Evolutionary conservation across 2,329 filamentous ascomycete species (phyloP).

Genomic region (Septoria linicola): DNA sequence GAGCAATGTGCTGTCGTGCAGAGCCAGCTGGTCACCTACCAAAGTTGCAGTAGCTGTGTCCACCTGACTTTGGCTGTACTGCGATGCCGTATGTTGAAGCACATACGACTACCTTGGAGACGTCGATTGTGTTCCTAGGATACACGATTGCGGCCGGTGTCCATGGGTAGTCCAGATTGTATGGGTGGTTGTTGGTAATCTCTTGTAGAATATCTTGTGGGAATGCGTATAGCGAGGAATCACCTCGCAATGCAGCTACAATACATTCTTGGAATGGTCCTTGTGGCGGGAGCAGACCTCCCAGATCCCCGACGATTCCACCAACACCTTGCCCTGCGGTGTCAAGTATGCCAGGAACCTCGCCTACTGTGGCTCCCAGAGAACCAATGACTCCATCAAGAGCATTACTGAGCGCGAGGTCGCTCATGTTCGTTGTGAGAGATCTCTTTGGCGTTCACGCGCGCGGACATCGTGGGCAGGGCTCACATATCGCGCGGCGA

Average conservation of each 20-base stretch:
- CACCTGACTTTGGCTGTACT: conserved; percentile 24
- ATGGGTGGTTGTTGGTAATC: conserved; percentile 19
- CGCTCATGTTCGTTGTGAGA: conserved; percentile 8
- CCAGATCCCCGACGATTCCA: conserved; percentile 14
- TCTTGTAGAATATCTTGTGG: conserved; percentile 21
- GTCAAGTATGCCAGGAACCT: conserved; percentile 3
- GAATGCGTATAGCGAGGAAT: conserved; percentile 20
- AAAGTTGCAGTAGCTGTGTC: conserved; percentile 23
- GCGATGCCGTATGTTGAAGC: conserved; percentile 17
- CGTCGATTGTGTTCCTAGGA: conserved; percentile 17
- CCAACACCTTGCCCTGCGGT: conserved; percentile 12
- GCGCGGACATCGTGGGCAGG: too few species aligned
- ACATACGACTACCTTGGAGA: conserved; percentile 22
- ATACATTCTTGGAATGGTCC: conserved; percentile 24
- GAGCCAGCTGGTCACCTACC: conserved; percentile 3
- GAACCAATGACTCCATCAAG: not conserved
- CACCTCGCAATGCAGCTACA: conserved; percentile 13
- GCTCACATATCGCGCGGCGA: too few species aligned
- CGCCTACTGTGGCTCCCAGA: not conserved
- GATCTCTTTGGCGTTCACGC: too few species aligned
- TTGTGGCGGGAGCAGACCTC: conserved; percentile 12
- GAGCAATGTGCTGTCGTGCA: not conserved
- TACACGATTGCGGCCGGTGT: conserved; percentile 22
- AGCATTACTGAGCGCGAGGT: conserved; percentile 6
- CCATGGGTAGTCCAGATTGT: conserved; percentile 21